A percentile compares a stretch with the other conserved stretches of the same genome.
Conservation (phyloP, 805 yeast species). For the Metschnikowia orientalis region DNA sequence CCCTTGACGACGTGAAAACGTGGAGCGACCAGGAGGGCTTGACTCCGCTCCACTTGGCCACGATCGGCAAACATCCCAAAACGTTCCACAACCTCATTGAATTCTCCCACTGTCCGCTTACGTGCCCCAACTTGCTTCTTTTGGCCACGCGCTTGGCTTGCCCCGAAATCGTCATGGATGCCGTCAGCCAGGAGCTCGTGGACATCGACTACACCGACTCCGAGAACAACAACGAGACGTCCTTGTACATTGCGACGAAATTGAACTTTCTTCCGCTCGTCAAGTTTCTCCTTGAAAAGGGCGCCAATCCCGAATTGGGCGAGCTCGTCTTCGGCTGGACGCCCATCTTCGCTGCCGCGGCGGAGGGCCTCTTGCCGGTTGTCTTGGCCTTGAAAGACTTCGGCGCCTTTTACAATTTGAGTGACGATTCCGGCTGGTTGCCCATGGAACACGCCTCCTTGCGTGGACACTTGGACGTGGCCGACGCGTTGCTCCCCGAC, state of each 20-base stretch:
- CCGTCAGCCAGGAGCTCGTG: conserved; percentile 54
- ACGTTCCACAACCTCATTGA: conserved; percentile 60
- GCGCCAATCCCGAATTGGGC: conserved; percentile 71
- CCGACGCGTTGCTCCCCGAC: conserved; percentile 54
- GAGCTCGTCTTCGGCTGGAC: conserved; percentile 91
- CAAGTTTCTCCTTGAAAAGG: conserved; percentile 47
- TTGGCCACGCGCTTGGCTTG: conserved; percentile 68
- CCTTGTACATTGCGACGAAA: conserved; percentile 77
- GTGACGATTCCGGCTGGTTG: conserved; percentile 90
- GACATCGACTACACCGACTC: conserved; percentile 60
- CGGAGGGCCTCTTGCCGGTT: conserved; percentile 67
- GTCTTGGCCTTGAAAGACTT: conserved; percentile 50
- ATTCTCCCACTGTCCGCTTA: conserved; percentile 33
- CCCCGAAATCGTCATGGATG: conserved; percentile 48
- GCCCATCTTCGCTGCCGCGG: conserved; percentile 84
- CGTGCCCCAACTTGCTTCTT: conserved; percentile 55
- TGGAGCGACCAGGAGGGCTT: conserved; percentile 80
- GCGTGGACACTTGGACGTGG: conserved; percentile 76
- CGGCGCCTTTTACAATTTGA: conserved; percentile 50
- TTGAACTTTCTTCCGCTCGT: conserved; percentile 53
- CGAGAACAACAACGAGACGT: conserved; percentile 63
- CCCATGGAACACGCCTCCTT: conserved; percentile 96
- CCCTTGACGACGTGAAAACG: conserved; percentile 51
- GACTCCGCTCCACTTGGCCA: conserved; percentile 80
- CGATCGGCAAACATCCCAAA: conserved; percentile 75